Base-by-base conservation (phyloP, 495 filamentous ascomycete species). In the Xylaria bambusicola region DNA sequence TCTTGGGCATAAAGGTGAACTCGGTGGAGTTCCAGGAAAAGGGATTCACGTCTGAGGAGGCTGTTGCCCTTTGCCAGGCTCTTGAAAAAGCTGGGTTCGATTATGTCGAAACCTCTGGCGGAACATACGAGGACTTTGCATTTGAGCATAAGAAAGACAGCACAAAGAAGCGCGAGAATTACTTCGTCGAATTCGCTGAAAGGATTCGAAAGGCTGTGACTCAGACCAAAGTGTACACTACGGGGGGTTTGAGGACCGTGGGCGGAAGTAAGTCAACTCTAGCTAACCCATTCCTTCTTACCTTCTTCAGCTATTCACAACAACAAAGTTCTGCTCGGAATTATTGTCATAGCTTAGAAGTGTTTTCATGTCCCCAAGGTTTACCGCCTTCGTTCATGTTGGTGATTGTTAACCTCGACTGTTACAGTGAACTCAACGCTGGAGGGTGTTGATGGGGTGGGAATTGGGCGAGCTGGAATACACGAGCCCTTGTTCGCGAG, bases 1-100 rank as follows among this genome's bases (percentile, higher is more conserved):
- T 86, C 31, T 58, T 89, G 31, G 75, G 79, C 52, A 85, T 87
- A 68, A 89, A 89, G 72, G 71, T 89, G 65, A 89, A 89, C 73
- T 83, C 77, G 61, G 84, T 86, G 51, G 85, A 88, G 63, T 87
- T 87, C 67, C 82, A 89, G 66, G 60, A 62, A 1, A 73, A 78
- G 9, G 85, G 84, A 7, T 81, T 88, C 66, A 61, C 76, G 27
- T 71, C 80, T 5, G 78, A 82, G 18, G 86, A 87, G 57, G 80
- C 80, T 12, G 71, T 73, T 54, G 58, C 75, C n/a, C 73, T 88
- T 0, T 84, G 83, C 67, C 62, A 69, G 31, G 67, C 74, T n/a
- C 76, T 88, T 10, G 86, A 89, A 62, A 56, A 69, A 26, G 71
- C 77, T 48, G 47, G 66, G 4, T 84, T 88, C 62, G 86, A 89